phyloP scores from a whole-genome alignment of 306 rosid genomes.

The Herpetospermum pedunculosum region DNA sequence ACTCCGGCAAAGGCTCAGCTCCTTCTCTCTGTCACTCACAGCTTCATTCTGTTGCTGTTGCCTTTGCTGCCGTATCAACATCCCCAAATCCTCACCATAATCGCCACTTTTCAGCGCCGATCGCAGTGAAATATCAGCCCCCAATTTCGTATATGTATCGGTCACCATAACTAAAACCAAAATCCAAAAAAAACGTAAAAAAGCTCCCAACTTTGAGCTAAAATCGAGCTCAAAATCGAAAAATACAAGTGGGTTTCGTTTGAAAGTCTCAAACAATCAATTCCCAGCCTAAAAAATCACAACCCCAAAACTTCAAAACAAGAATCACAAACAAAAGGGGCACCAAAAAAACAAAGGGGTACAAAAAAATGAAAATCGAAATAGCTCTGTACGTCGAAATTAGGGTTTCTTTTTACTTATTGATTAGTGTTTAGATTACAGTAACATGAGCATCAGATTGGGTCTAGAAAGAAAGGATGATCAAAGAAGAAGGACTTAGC shows the following conservation, averaged over 20 bases:
- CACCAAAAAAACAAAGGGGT: neutral
- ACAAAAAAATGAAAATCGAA: neutral
- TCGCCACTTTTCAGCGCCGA: slow-evolving; percentile 46
- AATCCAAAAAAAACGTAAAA: slow-evolving; percentile 8
- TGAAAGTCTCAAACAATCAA: neutral
- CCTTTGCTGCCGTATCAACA: slow-evolving; percentile 41
- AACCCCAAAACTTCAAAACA: slow-evolving; percentile 6
- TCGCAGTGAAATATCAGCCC: slow-evolving; percentile 63
- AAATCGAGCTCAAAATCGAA: slow-evolving; percentile 18
- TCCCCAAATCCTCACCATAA: slow-evolving; percentile 48
- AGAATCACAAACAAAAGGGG: neutral
- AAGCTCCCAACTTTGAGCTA: slow-evolving; percentile 29
- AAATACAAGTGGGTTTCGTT: slow-evolving; percentile 9
- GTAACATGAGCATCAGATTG: slow-evolving; percentile 24
- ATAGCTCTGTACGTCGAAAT: slow-evolving; percentile 7
- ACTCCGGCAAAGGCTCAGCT: slow-evolving; percentile 54
- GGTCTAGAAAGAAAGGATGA: slow-evolving; percentile 14
- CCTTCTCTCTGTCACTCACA: slow-evolving; percentile 43
- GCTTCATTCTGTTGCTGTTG: slow-evolving; percentile 31
- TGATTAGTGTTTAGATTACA: slow-evolving; percentile 11
- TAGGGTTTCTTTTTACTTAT: neutral
- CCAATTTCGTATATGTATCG: slow-evolving; percentile 53
- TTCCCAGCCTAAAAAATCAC: neutral
- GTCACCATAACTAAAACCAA: slow-evolving; percentile 35
- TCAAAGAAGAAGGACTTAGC: slow-evolving; percentile 15